These are phyloP conservation scores for Gastrodia elata DNA, from an alignment of 106 monocot species.

Conservation along the genomic window DNA sequence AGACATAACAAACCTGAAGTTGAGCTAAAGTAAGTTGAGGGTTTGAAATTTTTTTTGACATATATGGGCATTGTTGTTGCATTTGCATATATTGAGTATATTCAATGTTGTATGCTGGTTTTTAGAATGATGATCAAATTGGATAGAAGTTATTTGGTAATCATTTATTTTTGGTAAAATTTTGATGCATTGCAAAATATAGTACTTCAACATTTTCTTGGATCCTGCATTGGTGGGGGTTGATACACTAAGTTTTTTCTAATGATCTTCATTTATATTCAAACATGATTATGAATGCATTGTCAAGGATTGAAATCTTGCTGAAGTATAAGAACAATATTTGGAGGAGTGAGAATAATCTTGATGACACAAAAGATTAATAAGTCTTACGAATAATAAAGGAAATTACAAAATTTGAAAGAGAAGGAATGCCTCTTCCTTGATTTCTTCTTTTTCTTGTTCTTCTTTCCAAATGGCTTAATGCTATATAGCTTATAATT, in stretches of 20 bases:
- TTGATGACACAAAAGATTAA: too few relatives aligned
- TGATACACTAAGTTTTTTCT: not conserved
- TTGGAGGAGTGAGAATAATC: too few relatives aligned
- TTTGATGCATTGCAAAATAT: not conserved
- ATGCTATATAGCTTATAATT: too few relatives aligned
- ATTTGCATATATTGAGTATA: not conserved
- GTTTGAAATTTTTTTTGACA: not conserved
- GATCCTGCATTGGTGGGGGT: not conserved
- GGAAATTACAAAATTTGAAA: too few relatives aligned
- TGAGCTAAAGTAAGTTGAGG: conserved; percentile 72
- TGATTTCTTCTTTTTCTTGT: too few relatives aligned
- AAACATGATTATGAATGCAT: too few relatives aligned
- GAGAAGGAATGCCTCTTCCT: too few relatives aligned
- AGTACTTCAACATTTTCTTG: not conserved
- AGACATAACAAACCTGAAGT: conserved; percentile 96
- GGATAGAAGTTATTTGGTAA: not conserved
- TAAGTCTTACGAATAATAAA: too few relatives aligned
- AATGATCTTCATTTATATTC: too few relatives aligned
- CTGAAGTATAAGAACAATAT: too few relatives aligned
- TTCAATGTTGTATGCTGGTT: not conserved
- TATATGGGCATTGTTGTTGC: not conserved
- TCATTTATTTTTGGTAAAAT: not conserved
- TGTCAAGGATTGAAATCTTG: too few relatives aligned
- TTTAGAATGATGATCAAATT: not conserved
- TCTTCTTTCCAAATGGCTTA: too few relatives aligned